phyloP scores from a whole-genome alignment of 1,139 yeast species.

The Pneumocystis canis region DNA sequence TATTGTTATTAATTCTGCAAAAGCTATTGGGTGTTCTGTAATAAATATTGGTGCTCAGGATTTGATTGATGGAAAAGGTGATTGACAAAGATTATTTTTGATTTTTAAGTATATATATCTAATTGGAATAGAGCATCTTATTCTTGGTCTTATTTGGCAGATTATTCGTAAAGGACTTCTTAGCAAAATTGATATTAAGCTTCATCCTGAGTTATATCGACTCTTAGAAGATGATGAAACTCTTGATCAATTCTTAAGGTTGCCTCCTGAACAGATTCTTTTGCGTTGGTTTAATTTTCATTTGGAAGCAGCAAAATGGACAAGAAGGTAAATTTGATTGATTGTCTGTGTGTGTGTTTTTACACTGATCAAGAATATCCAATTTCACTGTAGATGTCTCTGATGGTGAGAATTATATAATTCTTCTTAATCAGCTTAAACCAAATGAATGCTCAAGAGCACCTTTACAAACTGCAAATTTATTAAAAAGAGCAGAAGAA shows the following conservation, averaged over 20 bases:
- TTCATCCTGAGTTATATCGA: conserved; percentile 93
- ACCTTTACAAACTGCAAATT: conserved; percentile 63
- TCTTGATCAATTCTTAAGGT: conserved; percentile 82
- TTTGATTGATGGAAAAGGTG: conserved; percentile 70
- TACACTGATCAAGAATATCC: conserved; percentile 30
- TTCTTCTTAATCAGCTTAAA: conserved; percentile 72
- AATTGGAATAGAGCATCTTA: conserved; percentile 51
- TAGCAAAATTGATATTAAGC: conserved; percentile 85
- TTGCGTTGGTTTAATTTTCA: conserved; percentile 97
- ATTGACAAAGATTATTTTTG: neutral
- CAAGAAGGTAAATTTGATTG: conserved; percentile 34
- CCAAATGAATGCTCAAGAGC: conserved; percentile 68
- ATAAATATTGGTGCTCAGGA: conserved; percentile 96
- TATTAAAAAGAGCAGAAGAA: conserved; percentile 72
- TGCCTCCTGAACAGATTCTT: conserved; percentile 94
- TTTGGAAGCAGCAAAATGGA: conserved; percentile 83
- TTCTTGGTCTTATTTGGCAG: conserved; percentile 95
- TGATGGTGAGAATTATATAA: conserved; percentile 92
- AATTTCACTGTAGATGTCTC: conserved; percentile 79
- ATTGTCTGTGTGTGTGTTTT: neutral
- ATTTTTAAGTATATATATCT: neutral
- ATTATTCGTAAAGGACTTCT: conserved; percentile 89
- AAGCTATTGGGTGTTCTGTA: conserved; percentile 84
- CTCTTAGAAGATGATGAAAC: conserved; percentile 93
- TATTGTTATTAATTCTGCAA: conserved; percentile 92